Evolutionary conservation across 768 basidiomycete species (phyloP), one percentile per base, ranked within the genome.

Genomic region (Calocera viscosa): DNA sequence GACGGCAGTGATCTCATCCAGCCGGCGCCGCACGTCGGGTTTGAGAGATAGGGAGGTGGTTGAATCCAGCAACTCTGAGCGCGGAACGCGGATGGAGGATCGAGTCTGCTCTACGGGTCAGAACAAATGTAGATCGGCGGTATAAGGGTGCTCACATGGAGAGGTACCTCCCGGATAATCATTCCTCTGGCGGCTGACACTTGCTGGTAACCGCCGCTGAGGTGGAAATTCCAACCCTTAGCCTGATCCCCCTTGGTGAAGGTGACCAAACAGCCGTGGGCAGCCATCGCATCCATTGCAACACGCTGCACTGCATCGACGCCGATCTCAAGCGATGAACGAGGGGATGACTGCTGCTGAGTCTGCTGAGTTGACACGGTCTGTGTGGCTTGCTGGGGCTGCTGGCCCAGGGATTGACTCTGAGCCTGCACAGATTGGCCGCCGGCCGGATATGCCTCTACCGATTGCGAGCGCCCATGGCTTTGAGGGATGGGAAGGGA

Each of bases 1-100:
- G 73, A 91, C 89, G 1, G 88, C 86, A 32, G 94, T 94, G 73
- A 97, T 91, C 73, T 95, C 91, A 75, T 96, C 93, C n/a, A 97
- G 83, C 66, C 87, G 85, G 64, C 85, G 84, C 65, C 89, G 84
- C 38, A 94, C 90, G 70, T 91, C 87, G 0, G 85, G 79, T 76
- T 94, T 94, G 72, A 95, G 82, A 5, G 65, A 35, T 33, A 64
- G 64, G 38, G 70, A 68, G 24, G 74, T 69, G 32, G 75, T 74
- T 28, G 86, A 86, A 76, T 96, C 93, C 64, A 98, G 86, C 67
- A 97, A 90, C 75, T 97, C 94, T 32, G 91, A 90, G 72, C 94
- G 89, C 32, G 92, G 84, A 28, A 95, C 91, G 74, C 90, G 91
- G 80, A 98, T 91, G 65, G 88, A 82, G 49, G 88, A 83, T 68